Evolutionary conservation across 2,329 filamentous ascomycete genomes (phyloP), one percentile per base, ranked within the genome.

Genomic region (Trichoderma oligosporum): DNA sequence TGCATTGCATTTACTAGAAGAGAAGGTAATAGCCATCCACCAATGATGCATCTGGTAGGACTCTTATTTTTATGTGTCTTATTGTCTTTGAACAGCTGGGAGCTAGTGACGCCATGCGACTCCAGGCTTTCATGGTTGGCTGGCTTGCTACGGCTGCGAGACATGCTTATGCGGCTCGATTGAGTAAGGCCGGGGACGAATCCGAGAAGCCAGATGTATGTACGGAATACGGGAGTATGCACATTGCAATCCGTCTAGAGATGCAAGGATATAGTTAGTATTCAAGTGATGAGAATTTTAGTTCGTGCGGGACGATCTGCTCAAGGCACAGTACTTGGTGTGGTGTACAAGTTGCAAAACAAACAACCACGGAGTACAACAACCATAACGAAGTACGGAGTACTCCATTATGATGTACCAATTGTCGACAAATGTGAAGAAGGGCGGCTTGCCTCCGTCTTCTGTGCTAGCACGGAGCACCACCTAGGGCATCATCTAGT

Each of bases 111-210:
- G 36, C 54, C 46, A 54, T 48, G 53, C 33, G 33, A 27, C 33
- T 29, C 35, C 8, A 38, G 16, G 42, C 25, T 20, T 35, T 22
- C 2, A 14, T 51, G 18, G 29, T 14, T 49, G 49, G 49, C 16
- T 52, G 41, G 56, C 48, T 36, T 16, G 47, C 48, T 24, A 25
- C 47, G 31, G 42, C 51, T 59, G 57, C 57, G 20, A 59, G 57
- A 48, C 57, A 55, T 59, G 57, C 57, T 36, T 59, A 20, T 59
- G 42, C 20, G 44, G 22, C 57, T 46, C 24, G 27, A 35, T 56
- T 48, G 35, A 45, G 51, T 33, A 59, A 55, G 25, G 38, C 24
- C 24, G 39, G 35, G 38, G 39, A 36, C n/a, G 41, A 45, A 44
- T 31, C 39, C 39, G 39, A 54, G 22, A 12, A 45, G 25, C n/a